Evolutionary conservation across 768 basidiomycete species (phyloP).

Genomic region (Gyrodon lividus): DNA sequence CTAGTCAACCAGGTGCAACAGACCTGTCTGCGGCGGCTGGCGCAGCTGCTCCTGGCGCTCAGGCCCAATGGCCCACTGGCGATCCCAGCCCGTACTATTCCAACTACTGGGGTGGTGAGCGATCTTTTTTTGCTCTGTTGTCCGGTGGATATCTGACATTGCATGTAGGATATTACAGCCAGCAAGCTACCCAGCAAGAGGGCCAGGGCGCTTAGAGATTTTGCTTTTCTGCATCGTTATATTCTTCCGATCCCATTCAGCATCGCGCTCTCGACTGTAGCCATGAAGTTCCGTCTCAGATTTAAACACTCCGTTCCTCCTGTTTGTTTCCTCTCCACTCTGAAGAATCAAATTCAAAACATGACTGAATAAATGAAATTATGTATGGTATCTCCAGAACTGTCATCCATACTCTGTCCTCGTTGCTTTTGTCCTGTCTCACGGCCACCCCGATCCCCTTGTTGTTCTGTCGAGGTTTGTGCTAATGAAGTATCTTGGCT

Average conservation of each 20-base stretch:
- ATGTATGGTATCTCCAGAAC: slow-evolving; percentile 34
- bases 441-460: slow-evolving; percentile 11
- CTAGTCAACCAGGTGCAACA: slow-evolving; percentile 54
- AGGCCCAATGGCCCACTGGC: slow-evolving; percentile 74
- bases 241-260: slow-evolving; percentile 23
- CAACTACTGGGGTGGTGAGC: slow-evolving; percentile 82
- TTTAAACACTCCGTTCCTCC: slow-evolving; percentile 18
- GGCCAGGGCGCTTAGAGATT: slow-evolving; percentile 42
- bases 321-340: slow-evolving; percentile 24
- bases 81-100: slow-evolving; percentile 77
- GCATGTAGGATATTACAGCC: slow-evolving; percentile 73
- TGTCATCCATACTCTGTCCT: slow-evolving; percentile 31
- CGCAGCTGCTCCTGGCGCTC: slow-evolving; percentile 55
- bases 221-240: slow-evolving; percentile 25
- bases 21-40: slow-evolving; percentile 49
- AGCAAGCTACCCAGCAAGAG: slow-evolving; percentile 64
- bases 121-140: neutral
- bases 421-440: slow-evolving; percentile 20
- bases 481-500: slow-evolving; percentile 21
- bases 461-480: slow-evolving; percentile 24
- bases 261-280: slow-evolving; percentile 34
- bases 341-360: slow-evolving; percentile 32
- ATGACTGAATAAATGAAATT: slow-evolving; percentile 29
- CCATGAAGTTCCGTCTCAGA: slow-evolving; percentile 24
- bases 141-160: slow-evolving; percentile 14